Base-by-base conservation (phyloP, 1,284 basidiomycete species). In the Sanghuangporus sanghuang region DNA sequence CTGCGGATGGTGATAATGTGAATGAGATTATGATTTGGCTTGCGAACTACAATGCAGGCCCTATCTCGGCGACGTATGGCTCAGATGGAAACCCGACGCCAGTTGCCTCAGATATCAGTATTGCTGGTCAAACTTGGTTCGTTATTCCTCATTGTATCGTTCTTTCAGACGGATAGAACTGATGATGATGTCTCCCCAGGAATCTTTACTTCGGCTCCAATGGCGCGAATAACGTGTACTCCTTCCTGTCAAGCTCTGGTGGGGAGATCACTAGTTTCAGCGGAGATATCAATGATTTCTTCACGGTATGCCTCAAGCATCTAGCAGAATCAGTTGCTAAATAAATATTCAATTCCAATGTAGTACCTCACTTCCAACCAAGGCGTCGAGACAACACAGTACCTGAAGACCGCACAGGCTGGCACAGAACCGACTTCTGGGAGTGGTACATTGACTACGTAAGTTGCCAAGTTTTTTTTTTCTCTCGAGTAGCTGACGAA, bases 1-100 rank as follows among this genome's bases (percentile, higher is more conserved):
- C 76, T 1, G 53, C 82, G 39, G 79, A 79, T 1, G 85, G 85
- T n/a, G 73, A 76, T 18, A 78, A 79, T 65, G 75, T 74, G 38
- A 79, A 83, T 68, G 87, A 89, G 69, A 79, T 87, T 66, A 89
- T 89, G 86, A 73, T 89, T 64, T 88, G 87, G 86, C 78, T 87
- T 14, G 84, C 77, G 5, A 84, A 82, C 70, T 78, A 73, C 74
- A 81, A 82, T 66, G 79, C 85, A 8, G 79, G 79, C 2, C 86
- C 86, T 3, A 86, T 87, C 68, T 83, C 83, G 18, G 72, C 74
- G 38, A 35, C 66, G 0, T 87, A 84, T 71, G 74, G 74, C 68
- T 72, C 78, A 1, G 65, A 76, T 42, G 85, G 85, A 2, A 70
- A 76, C n/a, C 79, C 85, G 0, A 69, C 76, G 39, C 78, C 86